phyloP scores from a whole-genome alignment of 2,329 filamentous ascomycete genomes.

The Penicillium brevicompactum region DNA sequence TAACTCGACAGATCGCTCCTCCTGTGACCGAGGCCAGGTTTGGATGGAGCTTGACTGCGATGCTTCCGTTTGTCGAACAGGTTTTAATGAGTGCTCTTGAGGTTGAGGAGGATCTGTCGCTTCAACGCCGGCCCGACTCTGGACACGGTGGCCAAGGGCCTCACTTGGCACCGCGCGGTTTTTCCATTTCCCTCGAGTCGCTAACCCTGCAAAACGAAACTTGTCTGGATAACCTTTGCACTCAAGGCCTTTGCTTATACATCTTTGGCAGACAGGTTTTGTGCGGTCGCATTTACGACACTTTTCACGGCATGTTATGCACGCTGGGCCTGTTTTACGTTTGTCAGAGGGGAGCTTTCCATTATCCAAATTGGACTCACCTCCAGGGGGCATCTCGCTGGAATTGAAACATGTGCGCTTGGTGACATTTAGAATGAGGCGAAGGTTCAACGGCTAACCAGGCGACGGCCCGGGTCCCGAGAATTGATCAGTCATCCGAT shows the following conservation, averaged over 20 bases:
- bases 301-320: slow-evolving; percentile 37
- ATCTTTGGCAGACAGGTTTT: slow-evolving; percentile 33
- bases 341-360: not conserved
- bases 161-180: slow-evolving; percentile 21
- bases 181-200: slow-evolving; percentile 36
- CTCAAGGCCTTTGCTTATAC: slow-evolving; percentile 32
- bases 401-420: not conserved
- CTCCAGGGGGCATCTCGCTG: slow-evolving; percentile 1
- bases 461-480: not conserved
- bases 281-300: slow-evolving; percentile 35
- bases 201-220: slow-evolving; percentile 34
- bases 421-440: not conserved
- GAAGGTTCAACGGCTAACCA: not conserved
- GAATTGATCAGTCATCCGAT: too few relatives aligned
- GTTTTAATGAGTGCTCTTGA: not conserved
- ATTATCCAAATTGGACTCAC: not conserved
- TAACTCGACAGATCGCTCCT: not conserved
- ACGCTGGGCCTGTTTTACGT: slow-evolving; percentile 29
- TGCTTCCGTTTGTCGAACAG: not conserved
- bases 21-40: not conserved
- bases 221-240: slow-evolving; percentile 36
- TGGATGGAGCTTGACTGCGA: too few relatives aligned
- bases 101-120: too few relatives aligned
- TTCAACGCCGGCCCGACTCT: not conserved
- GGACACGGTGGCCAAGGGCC: not conserved